These are phyloP conservation scores for Hylodesmum podocarpum DNA, from an alignment of 306 rosid species.

Conservation along the genomic window DNA sequence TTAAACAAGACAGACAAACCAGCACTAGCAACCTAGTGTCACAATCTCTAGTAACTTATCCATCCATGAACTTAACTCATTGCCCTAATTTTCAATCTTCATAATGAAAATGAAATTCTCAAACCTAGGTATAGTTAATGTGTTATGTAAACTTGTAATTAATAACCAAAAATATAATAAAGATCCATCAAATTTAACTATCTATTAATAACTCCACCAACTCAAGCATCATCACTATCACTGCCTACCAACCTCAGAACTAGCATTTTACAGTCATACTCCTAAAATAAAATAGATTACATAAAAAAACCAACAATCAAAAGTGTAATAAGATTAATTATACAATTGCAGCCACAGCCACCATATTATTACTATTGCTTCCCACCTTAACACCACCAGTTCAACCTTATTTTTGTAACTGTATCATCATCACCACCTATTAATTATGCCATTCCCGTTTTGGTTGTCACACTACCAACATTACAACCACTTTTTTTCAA, in stretches of 20 bases:
- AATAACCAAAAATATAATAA: not conserved
- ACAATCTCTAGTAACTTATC: constrained; percentile 20
- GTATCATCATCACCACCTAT: not conserved
- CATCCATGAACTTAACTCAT: not conserved
- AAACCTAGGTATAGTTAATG: not conserved
- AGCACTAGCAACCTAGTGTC: not conserved
- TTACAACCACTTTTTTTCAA: constrained; percentile 8
- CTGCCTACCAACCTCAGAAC: constrained; percentile 21
- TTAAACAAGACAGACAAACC: constrained; percentile 27
- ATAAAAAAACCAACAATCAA: not conserved
- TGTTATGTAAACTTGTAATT: constrained; percentile 13
- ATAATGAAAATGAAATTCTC: not conserved
- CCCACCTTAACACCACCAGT: constrained; percentile 11
- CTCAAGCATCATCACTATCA: not conserved
- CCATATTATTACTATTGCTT: not conserved
- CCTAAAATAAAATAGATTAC: constrained; percentile 14
- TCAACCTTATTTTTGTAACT: constrained; percentile 24
- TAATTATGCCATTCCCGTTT: constrained; percentile 2
- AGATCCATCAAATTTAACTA: too few relatives aligned
- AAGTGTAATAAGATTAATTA: constrained; percentile 16
- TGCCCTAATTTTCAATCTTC: not conserved
- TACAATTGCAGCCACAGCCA: constrained; percentile 2
- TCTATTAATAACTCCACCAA: not conserved
- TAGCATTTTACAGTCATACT: constrained; percentile 6
- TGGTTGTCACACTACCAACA: constrained; percentile 14